Percentiles rank a stretch among this genome's conserved stretches.
Evolutionary conservation across 495 filamentous ascomycete species (phyloP).

Genomic region (Aspergillus haitiensis): DNA sequence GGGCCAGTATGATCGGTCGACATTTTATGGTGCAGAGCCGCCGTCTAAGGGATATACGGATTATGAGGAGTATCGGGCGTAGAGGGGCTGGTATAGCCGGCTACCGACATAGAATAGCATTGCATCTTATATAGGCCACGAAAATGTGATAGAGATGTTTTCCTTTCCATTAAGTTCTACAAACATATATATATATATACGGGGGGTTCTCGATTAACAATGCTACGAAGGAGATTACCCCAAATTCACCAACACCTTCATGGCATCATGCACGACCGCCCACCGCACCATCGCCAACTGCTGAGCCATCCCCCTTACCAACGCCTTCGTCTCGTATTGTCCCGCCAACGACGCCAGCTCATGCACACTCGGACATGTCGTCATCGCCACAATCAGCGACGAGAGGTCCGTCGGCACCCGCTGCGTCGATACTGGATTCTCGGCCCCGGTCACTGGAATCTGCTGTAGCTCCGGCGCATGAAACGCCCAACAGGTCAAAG

Average conservation of each 20-base stretch:
- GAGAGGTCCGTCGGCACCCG: constrained; percentile 30
- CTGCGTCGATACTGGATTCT: not conserved
- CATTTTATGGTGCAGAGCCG: constrained; percentile 56
- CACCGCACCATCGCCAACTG: constrained; percentile 54
- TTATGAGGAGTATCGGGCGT: constrained; percentile 38
- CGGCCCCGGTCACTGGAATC: not conserved
- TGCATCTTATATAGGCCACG: too few species aligned
- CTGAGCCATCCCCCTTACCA: constrained; percentile 52
- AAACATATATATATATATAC: too few species aligned
- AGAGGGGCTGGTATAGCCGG: too few species aligned
- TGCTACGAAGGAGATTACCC: not conserved
- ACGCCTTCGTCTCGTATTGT: constrained; percentile 32
- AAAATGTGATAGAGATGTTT: too few species aligned
- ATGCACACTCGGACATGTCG: constrained; percentile 29
- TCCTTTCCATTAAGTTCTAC: too few species aligned
- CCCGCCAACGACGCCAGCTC: constrained; percentile 33
- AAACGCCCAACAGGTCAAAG: constrained; percentile 54
- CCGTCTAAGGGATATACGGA: constrained; percentile 61
- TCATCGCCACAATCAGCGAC: constrained; percentile 40
- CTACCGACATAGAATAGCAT: too few species aligned
- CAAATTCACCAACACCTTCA: constrained; percentile 47
- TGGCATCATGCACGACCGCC: constrained; percentile 58
- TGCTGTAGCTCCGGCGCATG: constrained; percentile 33
- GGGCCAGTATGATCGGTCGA: constrained; percentile 53
- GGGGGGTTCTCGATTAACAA: too few species aligned